Evolutionary conservation across 768 basidiomycete species (phyloP).

Genomic region (Psilocybe subaeruginosa): DNA sequence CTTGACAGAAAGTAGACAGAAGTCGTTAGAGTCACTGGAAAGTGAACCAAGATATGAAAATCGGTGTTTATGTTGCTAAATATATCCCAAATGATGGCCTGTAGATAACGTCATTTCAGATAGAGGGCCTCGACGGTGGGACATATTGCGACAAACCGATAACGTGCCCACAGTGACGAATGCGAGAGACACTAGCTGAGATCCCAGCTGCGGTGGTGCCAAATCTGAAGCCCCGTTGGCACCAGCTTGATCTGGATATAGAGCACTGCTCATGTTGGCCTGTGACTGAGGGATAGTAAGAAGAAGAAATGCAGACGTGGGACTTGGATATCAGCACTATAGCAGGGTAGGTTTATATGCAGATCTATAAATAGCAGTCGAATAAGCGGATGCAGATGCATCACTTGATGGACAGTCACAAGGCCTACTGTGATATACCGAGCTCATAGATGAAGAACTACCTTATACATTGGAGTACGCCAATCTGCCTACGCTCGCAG

Average conservation of each 20-base stretch:
- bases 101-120: neutral
- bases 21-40: neutral
- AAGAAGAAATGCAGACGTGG: too few relatives aligned
- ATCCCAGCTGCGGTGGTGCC: neutral
- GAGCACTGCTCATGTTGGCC: neutral
- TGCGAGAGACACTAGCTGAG: neutral
- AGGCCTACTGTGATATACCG: too few relatives aligned
- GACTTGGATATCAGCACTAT: too few relatives aligned
- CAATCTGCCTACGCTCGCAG: too few relatives aligned
- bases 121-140: neutral
- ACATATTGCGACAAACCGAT: neutral
- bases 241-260: neutral
- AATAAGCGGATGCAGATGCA: too few relatives aligned
- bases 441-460: too few relatives aligned
- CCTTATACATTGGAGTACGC: too few relatives aligned
- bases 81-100: constrained; percentile 11
- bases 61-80: constrained; percentile 3
- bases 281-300: too few relatives aligned
- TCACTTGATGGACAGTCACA: too few relatives aligned
- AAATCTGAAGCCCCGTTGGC: neutral
- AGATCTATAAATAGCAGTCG: too few relatives aligned
- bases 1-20: constrained; percentile 4
- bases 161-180: constrained; percentile 6
- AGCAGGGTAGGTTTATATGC: too few relatives aligned
- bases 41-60: neutral